Evolutionary conservation across 495 filamentous ascomycete genomes (phyloP).

Genomic region (Pseudomonodictys pantanalensis): DNA sequence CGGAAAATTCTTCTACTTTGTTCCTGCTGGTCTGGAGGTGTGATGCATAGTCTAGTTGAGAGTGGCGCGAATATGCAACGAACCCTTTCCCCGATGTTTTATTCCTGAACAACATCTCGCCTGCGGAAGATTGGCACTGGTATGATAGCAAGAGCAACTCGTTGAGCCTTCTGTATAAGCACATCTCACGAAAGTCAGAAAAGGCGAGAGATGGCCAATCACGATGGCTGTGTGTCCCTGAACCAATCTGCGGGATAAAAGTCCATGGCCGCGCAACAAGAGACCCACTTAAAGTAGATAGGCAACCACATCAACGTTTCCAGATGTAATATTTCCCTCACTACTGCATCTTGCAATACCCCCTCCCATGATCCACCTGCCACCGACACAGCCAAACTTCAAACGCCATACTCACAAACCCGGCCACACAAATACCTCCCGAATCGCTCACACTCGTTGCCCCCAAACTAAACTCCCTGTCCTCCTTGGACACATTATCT

Average conservation of each 20-base stretch:
- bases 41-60: too few species aligned
- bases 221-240: too few species aligned
- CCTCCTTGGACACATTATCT: conserved; percentile 67
- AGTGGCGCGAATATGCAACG: too few species aligned
- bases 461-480: conserved; percentile 85
- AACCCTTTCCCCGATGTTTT: too few species aligned
- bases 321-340: not conserved
- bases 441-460: conserved; percentile 92
- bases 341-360: conserved; percentile 59
- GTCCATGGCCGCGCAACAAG: too few species aligned
- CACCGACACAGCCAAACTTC: conserved; percentile 78
- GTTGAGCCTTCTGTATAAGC: too few species aligned
- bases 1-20: conserved; percentile 20
- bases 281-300: not conserved
- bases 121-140: too few species aligned
- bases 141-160: too few species aligned
- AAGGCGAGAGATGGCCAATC: too few species aligned
- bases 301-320: not conserved
- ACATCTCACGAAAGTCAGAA: too few species aligned
- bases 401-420: conserved; percentile 79
- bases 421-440: conserved; percentile 84
- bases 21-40: not conserved
- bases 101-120: too few species aligned
- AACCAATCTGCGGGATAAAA: too few species aligned
- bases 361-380: conserved; percentile 72